Evolutionary conservation across 2,329 filamentous ascomycete species (phyloP).

Genomic region (Calonectria henricotiae): DNA sequence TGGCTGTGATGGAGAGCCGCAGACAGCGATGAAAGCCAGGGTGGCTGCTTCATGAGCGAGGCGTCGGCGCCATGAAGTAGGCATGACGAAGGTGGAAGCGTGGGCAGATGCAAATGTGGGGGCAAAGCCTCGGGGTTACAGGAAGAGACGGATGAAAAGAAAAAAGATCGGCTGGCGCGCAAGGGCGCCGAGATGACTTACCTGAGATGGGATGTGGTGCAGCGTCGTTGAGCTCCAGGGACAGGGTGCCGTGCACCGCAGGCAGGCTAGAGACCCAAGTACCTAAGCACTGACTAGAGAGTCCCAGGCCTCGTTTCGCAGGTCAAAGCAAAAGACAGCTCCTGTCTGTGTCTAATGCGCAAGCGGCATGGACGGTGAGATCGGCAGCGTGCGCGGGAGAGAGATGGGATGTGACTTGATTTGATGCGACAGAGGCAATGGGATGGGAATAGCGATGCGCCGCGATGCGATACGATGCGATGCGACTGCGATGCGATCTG

Average conservation of each 20-base stretch:
- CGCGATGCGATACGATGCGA: slow-evolving; percentile 47
- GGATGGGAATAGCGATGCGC: slow-evolving; percentile 22
- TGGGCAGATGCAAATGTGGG: slow-evolving; percentile 43
- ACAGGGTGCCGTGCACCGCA: slow-evolving; percentile 33
- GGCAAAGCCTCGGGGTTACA: slow-evolving; percentile 39
- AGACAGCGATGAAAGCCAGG: slow-evolving; percentile 23
- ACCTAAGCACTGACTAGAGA: slow-evolving; percentile 29
- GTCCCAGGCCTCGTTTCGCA: slow-evolving; percentile 40
- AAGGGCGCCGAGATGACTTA: slow-evolving; percentile 43
- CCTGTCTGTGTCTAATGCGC: slow-evolving; percentile 46
- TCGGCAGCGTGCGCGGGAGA: slow-evolving; percentile 17
- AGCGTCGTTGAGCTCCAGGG: slow-evolving; percentile 32
- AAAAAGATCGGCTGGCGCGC: slow-evolving; percentile 28
- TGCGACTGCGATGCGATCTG: slow-evolving; percentile 44
- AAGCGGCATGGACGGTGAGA: slow-evolving; percentile 48
- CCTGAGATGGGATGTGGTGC: slow-evolving; percentile 41
- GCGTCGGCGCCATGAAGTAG: slow-evolving; percentile 29
- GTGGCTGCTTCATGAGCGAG: slow-evolving; percentile 38
- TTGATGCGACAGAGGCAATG: slow-evolving; percentile 11
- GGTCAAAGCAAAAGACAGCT: slow-evolving; percentile 38
- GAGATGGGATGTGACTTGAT: neutral
- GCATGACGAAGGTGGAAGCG: slow-evolving; percentile 32
- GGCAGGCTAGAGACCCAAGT: slow-evolving; percentile 19
- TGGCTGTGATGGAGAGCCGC: slow-evolving; percentile 22
- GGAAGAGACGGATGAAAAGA: slow-evolving; percentile 25